Conservation (phyloP, 331 rosid species). For the Saraca asoca region DNA sequence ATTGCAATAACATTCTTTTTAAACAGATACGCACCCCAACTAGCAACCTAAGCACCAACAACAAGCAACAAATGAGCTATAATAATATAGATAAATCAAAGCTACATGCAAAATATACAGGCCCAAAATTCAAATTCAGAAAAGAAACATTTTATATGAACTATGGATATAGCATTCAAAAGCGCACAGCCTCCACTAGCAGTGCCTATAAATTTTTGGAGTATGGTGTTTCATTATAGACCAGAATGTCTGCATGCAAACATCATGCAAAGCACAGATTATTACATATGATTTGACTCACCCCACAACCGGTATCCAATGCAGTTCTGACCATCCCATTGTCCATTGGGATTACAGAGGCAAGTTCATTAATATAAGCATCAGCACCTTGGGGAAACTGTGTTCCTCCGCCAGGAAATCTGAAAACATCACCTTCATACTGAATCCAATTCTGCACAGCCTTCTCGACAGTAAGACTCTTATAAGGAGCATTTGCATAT, state of each 20-base stretch:
- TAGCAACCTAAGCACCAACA: constrained; percentile 69
- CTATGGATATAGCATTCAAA: constrained; percentile 32
- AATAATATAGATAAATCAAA: constrained; percentile 11
- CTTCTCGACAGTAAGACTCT: constrained; percentile 82
- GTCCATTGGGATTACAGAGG: constrained; percentile 63
- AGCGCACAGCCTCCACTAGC: neutral
- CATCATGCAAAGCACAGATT: constrained; percentile 25
- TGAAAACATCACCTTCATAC: constrained; percentile 79
- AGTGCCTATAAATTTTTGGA: neutral
- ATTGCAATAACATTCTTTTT: constrained; percentile 68
- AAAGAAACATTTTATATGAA: constrained; percentile 16
- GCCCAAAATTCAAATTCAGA: constrained; percentile 16
- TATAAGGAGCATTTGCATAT: constrained; percentile 79
- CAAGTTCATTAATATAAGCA: constrained; percentile 73
- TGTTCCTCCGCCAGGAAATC: constrained; percentile 91
- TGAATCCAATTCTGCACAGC: constrained; percentile 94
- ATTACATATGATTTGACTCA: constrained; percentile 37
- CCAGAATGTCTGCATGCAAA: constrained; percentile 15
- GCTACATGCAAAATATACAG: neutral
- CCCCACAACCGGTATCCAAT: constrained; percentile 91
- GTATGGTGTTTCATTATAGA: constrained; percentile 11
- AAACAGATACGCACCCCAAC: constrained; percentile 81
- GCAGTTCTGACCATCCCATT: constrained; percentile 77
- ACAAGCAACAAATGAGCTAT: constrained; percentile 32
- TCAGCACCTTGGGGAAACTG: constrained; percentile 92